phyloP scores from a whole-genome alignment of 768 basidiomycete genomes.

The Cystofilobasidium bisporidii region DNA sequence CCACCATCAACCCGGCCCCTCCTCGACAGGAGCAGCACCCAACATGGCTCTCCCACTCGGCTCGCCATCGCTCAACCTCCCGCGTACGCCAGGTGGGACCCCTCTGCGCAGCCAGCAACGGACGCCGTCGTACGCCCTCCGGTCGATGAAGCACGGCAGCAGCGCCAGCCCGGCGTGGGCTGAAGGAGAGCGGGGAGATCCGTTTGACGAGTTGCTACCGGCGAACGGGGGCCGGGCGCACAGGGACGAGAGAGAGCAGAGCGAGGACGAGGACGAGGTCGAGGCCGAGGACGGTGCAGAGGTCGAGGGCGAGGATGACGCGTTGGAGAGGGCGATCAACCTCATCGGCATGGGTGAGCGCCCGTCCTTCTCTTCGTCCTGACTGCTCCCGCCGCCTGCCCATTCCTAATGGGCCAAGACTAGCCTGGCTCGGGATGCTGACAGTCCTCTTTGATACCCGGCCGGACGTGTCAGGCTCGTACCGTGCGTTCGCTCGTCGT shows the following conservation, averaged over 20 bases:
- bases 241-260: not conserved
- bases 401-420: not conserved
- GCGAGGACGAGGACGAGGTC: not conserved
- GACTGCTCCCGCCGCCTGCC: not conserved
- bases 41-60: too few species aligned
- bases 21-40: too few species aligned
- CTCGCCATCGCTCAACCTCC: too few species aligned
- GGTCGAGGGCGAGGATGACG: not conserved
- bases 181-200: not conserved
- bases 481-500: not conserved
- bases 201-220: constrained; percentile 2
- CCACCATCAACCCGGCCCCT: too few species aligned
- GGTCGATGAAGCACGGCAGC: too few species aligned
- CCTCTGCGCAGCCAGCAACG: too few species aligned
- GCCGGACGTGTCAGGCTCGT: not conserved
- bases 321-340: not conserved
- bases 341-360: constrained; percentile 10
- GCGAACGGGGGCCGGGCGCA: not conserved
- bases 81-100: too few species aligned
- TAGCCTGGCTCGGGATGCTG: too few species aligned
- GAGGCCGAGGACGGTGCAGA: not conserved
- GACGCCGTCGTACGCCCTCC: too few species aligned
- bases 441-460: not conserved
- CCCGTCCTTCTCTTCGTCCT: not conserved
- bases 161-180: too few species aligned